Percentiles rank a stretch among this genome's conserved stretches.
Conservation (phyloP, 352 stramenopile species). For the Phytophthora citricola region DNA sequence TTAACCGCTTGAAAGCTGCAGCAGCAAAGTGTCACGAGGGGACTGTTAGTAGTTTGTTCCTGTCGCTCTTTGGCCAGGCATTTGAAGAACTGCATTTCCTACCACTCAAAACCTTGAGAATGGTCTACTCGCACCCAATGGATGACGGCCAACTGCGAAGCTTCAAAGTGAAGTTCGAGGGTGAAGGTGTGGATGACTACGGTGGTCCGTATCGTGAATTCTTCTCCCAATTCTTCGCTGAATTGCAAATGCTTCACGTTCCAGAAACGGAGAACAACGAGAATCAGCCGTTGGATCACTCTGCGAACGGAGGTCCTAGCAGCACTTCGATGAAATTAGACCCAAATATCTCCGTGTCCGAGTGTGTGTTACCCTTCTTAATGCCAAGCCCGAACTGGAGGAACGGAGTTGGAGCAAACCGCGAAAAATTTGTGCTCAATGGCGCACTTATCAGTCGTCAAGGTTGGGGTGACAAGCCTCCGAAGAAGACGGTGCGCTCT, state of each 20-base stretch:
- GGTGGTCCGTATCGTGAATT: slow-evolving; percentile 94
- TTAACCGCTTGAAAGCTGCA: slow-evolving; percentile 89
- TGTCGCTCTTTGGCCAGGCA: slow-evolving; percentile 85
- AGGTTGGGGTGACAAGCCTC: neutral
- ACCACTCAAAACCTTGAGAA: slow-evolving; percentile 71
- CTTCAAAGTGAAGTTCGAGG: slow-evolving; percentile 96
- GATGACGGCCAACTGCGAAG: slow-evolving; percentile 90
- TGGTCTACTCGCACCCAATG: slow-evolving; percentile 93
- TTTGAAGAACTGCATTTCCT: slow-evolving; percentile 91
- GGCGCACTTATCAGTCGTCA: slow-evolving; percentile 30
- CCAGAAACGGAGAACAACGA: slow-evolving; percentile 9
- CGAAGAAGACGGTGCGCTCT: neutral
- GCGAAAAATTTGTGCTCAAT: slow-evolving; percentile 89
- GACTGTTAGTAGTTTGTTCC: slow-evolving; percentile 66
- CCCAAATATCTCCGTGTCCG: slow-evolving; percentile 19
- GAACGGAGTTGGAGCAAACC: slow-evolving; percentile 77
- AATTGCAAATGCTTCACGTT: slow-evolving; percentile 58
- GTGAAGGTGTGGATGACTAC: slow-evolving; percentile 95
- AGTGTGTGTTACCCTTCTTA: slow-evolving; percentile 85
- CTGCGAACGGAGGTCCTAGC: slow-evolving; percentile 17
- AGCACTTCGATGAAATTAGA: slow-evolving; percentile 31
- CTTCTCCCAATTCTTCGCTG: slow-evolving; percentile 88
- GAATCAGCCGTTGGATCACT: slow-evolving; percentile 4
- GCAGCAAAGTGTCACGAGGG: slow-evolving; percentile 77
- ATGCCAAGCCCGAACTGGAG: slow-evolving; percentile 89